Percentiles rank a stretch among this genome's conserved stretches.
Evolutionary conservation across 2,329 filamentous ascomycete genomes (phyloP).

Genomic region (Scleromitrula shiraiana): DNA sequence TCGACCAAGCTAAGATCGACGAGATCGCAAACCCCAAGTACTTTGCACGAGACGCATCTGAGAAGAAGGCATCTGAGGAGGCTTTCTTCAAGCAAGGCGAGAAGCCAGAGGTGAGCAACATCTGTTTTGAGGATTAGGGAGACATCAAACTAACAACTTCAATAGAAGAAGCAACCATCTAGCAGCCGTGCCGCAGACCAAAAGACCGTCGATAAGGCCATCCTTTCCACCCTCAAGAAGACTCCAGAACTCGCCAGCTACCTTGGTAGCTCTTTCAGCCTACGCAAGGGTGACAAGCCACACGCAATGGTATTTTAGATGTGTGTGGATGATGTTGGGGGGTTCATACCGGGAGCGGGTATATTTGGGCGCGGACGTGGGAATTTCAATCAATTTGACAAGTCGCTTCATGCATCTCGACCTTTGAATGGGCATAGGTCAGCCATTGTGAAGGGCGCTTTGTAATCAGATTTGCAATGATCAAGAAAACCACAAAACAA

Average conservation of each 20-base stretch:
- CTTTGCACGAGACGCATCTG: conserved; percentile 91
- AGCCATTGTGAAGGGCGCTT: conserved; percentile 34
- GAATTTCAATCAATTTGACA: conserved; percentile 40
- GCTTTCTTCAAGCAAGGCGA: conserved; percentile 99
- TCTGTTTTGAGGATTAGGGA: conserved; percentile 7
- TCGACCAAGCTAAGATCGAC: conserved; percentile 86
- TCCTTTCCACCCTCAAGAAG: conserved; percentile 97
- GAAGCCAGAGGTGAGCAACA: conserved; percentile 77
- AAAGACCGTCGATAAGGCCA: conserved; percentile 95
- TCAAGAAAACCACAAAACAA: conserved; percentile 30
- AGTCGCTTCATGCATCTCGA: conserved; percentile 55
- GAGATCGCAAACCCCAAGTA: conserved; percentile 69
- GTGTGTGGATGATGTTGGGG: conserved; percentile 17
- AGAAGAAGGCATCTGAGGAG: conserved; percentile 95
- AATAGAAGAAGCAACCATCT: conserved; percentile 92
- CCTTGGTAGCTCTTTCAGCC: conserved; percentile 92
- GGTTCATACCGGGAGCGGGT: conserved; percentile 12
- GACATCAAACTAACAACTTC: background rate
- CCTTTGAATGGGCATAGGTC: conserved; percentile 52
- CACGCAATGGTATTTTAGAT: conserved; percentile 98
- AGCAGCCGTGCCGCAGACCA: conserved; percentile 92
- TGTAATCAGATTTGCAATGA: conserved; percentile 33
- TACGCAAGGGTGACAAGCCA: conserved; percentile 98
- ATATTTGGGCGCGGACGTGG: conserved; percentile 35
- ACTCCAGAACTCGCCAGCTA: conserved; percentile 89